phyloP scores from a whole-genome alignment of 345 rosid species.

The Bretschneidera sinensis region DNA sequence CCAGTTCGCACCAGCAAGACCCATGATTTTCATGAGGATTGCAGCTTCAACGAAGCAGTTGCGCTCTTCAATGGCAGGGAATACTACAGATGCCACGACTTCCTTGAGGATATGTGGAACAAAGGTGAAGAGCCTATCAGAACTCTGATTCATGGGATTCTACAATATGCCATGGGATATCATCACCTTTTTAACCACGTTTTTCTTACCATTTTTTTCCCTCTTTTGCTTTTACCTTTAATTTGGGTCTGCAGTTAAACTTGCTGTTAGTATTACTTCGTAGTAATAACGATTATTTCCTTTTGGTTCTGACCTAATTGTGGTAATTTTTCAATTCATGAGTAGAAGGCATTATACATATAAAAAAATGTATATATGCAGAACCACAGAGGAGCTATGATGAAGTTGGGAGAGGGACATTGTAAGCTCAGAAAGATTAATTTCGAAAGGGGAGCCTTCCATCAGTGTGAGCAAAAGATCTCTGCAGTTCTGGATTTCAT shows the following conservation, averaged over 20 bases:
- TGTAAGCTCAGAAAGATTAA: conserved; percentile 84
- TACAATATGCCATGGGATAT: conserved; percentile 83
- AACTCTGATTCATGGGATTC: conserved; percentile 69
- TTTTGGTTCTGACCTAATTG: no score
- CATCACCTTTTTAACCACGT: conserved; percentile 88
- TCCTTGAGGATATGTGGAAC: conserved; percentile 73
- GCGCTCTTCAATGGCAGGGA: conserved; percentile 60
- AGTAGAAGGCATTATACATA: no score
- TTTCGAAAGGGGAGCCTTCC: conserved; percentile 61
- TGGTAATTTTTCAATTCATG: no score
- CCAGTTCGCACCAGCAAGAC: no score
- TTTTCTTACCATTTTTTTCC: no score
- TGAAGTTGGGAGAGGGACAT: conserved; percentile 88
- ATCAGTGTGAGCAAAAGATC: conserved; percentile 61
- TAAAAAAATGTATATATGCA: no score
- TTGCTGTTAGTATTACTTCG: no score
- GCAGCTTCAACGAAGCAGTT: conserved; percentile 58
- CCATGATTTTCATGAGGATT: no score
- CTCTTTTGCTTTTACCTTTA: no score
- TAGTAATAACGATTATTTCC: no score
- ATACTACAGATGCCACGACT: conserved; percentile 76
- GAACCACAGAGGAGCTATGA: conserved; percentile 96
- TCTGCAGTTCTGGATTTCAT: conserved; percentile 67
- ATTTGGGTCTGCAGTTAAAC: no score
- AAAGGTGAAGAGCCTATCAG: conserved; percentile 65